Conservation (phyloP, 2,329 filamentous ascomycete species). For the Fusarium sambucinum region DNA sequence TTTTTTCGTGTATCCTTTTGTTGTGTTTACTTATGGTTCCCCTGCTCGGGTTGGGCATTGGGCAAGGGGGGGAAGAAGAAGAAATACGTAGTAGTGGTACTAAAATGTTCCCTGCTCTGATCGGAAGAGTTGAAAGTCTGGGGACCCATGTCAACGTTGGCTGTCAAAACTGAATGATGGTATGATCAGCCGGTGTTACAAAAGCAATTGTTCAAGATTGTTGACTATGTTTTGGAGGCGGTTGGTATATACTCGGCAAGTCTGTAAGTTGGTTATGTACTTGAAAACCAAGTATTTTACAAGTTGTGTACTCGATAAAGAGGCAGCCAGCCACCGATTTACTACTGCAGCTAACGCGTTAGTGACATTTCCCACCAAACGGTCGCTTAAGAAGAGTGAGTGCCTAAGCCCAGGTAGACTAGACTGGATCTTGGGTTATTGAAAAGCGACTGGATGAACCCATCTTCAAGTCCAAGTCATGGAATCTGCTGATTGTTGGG, state of each 20-base stretch:
- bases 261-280: neutral
- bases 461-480: constrained; percentile 1
- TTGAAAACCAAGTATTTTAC: neutral
- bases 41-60: constrained; percentile 8
- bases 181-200: neutral
- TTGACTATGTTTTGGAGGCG: neutral
- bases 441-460: neutral
- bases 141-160: constrained; percentile 16
- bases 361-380: neutral
- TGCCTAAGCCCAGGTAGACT: neutral
- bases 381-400: constrained; percentile 1
- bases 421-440: neutral
- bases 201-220: neutral
- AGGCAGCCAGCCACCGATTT: constrained; percentile 5
- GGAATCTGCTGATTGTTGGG: constrained; percentile 15
- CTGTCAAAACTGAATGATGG: constrained; percentile 7
- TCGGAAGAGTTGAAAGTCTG: constrained; percentile 9
- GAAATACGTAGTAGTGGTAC: neutral
- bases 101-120: constrained; percentile 30
- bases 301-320: neutral
- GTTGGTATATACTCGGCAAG: neutral
- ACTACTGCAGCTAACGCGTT: constrained; percentile 7
- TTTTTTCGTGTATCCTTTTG: neutral
- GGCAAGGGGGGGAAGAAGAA: neutral
- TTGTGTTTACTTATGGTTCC: constrained; percentile 11